These are phyloP conservation scores for Salix purpurea DNA, from an alignment of 345 rosid genomes.

Conservation along the genomic window DNA sequence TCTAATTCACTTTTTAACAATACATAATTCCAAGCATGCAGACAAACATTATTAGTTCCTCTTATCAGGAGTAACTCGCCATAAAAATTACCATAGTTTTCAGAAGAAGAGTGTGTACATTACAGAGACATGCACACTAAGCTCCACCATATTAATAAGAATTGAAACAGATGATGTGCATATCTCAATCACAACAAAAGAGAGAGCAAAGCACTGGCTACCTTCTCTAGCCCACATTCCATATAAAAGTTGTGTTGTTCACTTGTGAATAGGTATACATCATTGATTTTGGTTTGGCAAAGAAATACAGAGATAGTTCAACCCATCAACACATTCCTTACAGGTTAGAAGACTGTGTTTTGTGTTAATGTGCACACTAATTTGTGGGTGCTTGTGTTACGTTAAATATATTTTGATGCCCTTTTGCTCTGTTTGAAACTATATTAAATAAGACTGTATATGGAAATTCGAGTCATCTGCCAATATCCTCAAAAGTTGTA, in stretches of 20 bases:
- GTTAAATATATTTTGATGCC: neutral
- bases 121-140: neutral
- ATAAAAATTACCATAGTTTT: too few relatives aligned
- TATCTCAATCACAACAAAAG: neutral
- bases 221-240: constrained; percentile 6
- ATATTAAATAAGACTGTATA: neutral
- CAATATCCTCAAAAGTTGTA: neutral
- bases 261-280: constrained; percentile 52
- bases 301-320: constrained; percentile 75
- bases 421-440: neutral
- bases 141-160: neutral
- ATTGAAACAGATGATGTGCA: neutral
- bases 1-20: too few relatives aligned
- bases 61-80: neutral
- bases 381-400: neutral
- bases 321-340: constrained; percentile 90
- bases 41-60: neutral
- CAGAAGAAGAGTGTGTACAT: neutral
- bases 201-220: neutral
- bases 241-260: neutral
- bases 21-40: too few relatives aligned
- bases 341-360: constrained; percentile 39
- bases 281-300: constrained; percentile 90
- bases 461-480: neutral
- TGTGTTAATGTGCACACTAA: neutral